Evolutionary conservation across 2,329 filamentous ascomycete genomes (phyloP), one percentile per base, ranked within the genome.

Genomic region (Graphilbum ipis-grandicollis): DNA sequence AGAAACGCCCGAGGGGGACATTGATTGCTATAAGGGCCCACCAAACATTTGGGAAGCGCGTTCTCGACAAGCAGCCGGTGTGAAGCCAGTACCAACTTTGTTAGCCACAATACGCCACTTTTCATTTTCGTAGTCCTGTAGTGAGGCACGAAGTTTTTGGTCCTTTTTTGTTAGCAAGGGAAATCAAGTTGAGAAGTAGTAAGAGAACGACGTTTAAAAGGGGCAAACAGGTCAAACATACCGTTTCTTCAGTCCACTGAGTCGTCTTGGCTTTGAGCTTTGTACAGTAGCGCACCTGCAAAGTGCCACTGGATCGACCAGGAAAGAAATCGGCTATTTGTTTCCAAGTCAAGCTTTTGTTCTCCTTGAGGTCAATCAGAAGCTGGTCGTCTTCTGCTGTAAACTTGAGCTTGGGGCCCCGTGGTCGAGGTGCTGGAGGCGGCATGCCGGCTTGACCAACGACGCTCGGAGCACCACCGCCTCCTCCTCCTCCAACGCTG

Each of bases 241-340:
- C 86, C 65, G 82, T 90, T 52, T 93, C 85, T 46, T 92, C 83
- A 35, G 80, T 92, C 86, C 86, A 94, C 50, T 84, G 74, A 12
- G 82, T 92, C 29, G 81, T 86, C 62, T 93, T 93, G 13, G 84
- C 85, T 59, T 93, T 93, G 36, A 93, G 63, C 58, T 93, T 93
- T 31, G 85, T 93, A 54, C 86, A 94, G 55, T 94, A 94, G 26
- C 86, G 77, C 38, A 94, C 86, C 56, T 94, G 86, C 42, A 94
- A 60, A 22, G 86, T 93, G 15, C 86, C 86, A 33, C 82, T 92
- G 40, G 82, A 90, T 40, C 86, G 68, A 2, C 85, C 86, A 1
- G 86, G 86, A 48, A 94, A 94, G 58, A 93, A 93, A 52, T 93
- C 86, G 39, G 85, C 83, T 50, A 94, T 94, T 63, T 94, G 86